Evolutionary conservation across 2,329 filamentous ascomycete genomes (phyloP).

Genomic region (Thielaviopsis punctulata): DNA sequence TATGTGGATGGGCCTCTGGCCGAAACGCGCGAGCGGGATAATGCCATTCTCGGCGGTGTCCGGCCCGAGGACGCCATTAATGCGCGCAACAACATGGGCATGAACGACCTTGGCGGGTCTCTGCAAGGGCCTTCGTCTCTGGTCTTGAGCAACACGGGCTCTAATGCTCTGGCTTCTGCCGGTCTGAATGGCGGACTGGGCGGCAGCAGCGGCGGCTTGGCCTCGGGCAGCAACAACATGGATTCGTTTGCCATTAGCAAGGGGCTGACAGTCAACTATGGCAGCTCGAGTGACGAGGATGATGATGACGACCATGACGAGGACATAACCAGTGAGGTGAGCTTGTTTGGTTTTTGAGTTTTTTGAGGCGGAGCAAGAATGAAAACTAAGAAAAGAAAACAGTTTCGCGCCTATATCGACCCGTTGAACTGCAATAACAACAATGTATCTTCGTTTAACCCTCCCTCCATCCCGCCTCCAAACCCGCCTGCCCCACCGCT

Average conservation of each 20-base stretch:
- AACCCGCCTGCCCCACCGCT: constrained; percentile 57
- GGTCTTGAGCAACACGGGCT: constrained; percentile 25
- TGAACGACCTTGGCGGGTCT: constrained; percentile 32
- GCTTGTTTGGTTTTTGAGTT: constrained; percentile 20
- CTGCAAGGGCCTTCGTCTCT: constrained; percentile 21
- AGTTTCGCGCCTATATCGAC: constrained; percentile 45
- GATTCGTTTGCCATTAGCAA: constrained; percentile 56
- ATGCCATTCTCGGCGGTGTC: constrained; percentile 92
- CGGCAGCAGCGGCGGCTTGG: constrained; percentile 20
- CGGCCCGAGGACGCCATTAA: constrained; percentile 78
- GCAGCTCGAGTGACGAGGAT: constrained; percentile 87
- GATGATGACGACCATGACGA: constrained; percentile 79
- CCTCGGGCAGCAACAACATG: constrained; percentile 43
- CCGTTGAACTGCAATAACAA: constrained; percentile 30
- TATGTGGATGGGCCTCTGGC: constrained; percentile 89
- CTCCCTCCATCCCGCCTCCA: constrained; percentile 44
- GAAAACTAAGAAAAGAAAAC: not conserved
- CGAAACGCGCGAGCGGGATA: constrained; percentile 87
- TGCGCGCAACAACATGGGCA: constrained; percentile 34
- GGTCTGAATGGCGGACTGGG: constrained; percentile 65
- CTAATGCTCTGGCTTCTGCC: constrained; percentile 60
- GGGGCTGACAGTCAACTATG: constrained; percentile 75
- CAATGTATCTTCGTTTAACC: constrained; percentile 29
- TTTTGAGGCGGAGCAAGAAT: not conserved
- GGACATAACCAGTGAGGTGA: constrained; percentile 52